Evolutionary conservation across 176 grass and related monocot genomes (phyloP).

Genomic region (Aegilops bicornis): DNA sequence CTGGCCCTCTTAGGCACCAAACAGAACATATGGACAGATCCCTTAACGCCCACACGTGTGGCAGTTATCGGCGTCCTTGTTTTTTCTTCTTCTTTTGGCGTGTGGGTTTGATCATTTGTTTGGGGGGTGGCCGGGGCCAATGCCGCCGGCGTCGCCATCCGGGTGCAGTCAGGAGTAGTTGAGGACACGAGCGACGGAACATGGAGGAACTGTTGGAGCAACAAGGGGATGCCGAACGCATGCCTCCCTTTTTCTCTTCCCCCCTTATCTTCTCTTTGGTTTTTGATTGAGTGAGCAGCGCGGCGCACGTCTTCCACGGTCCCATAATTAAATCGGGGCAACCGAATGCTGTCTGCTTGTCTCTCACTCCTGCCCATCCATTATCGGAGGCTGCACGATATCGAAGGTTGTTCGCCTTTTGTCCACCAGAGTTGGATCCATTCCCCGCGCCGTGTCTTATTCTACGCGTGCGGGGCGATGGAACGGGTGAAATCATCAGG

Average conservation of each 20-base stretch:
- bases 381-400: neutral
- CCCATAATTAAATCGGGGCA: neutral
- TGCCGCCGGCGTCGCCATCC: conserved; percentile 17
- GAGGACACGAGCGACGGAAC: conserved; percentile 2
- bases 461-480: neutral
- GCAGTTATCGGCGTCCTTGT: too few species aligned
- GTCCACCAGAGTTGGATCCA: neutral
- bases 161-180: conserved; percentile 41
- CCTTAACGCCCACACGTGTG: too few species aligned
- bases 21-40: too few species aligned
- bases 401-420: neutral
- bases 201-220: conserved; percentile 27
- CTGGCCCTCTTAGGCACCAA: too few species aligned
- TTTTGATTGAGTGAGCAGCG: neutral
- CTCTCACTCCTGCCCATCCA: neutral
- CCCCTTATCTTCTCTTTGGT: neutral
- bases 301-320: neutral
- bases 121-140: neutral
- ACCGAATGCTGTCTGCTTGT: neutral
- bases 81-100: neutral
- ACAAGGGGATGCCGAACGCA: conserved; percentile 16
- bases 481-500: neutral
- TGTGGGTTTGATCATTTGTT: neutral
- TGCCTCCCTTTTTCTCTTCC: neutral
- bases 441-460: neutral